These are phyloP conservation scores for Alternaria dauci DNA, from an alignment of 2,329 filamentous ascomycete genomes.

Conservation along the genomic window DNA sequence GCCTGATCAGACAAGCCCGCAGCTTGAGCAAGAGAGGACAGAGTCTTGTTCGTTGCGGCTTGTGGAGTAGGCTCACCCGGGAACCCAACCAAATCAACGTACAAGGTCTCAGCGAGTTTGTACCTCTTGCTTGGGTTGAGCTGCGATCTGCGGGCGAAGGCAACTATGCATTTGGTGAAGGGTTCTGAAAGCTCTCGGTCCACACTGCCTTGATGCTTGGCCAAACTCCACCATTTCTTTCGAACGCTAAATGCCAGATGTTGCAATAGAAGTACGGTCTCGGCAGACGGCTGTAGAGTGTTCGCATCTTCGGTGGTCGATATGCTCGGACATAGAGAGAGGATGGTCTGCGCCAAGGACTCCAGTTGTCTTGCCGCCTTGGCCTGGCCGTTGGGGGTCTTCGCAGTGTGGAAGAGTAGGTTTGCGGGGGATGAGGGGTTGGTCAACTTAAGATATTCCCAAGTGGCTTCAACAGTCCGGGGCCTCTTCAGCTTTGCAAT, in stretches of 20 bases:
- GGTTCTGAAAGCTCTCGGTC: slow-evolving; percentile 73
- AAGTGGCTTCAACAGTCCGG: slow-evolving; percentile 64
- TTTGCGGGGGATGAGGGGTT: slow-evolving; percentile 66
- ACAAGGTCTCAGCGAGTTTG: slow-evolving; percentile 46
- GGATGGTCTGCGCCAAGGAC: slow-evolving; percentile 68
- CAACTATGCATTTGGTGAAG: slow-evolving; percentile 68
- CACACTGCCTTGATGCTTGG: slow-evolving; percentile 65
- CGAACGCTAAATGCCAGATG: slow-evolving; percentile 68
- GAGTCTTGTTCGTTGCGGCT: slow-evolving; percentile 23
- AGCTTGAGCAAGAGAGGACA: slow-evolving; percentile 47
- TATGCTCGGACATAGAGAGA: slow-evolving; percentile 73
- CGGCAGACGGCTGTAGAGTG: slow-evolving; percentile 65
- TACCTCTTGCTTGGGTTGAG: slow-evolving; percentile 51
- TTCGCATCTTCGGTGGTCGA: slow-evolving; percentile 70
- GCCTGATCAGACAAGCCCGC: slow-evolving; percentile 46
- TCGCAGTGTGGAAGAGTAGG: slow-evolving; percentile 62
- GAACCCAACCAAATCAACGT: slow-evolving; percentile 30
- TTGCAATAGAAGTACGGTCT: slow-evolving; percentile 69
- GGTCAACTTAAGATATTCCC: slow-evolving; percentile 64
- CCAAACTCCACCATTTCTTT: slow-evolving; percentile 71
- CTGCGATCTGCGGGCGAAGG: slow-evolving; percentile 65
- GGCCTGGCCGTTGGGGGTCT: slow-evolving; percentile 56
- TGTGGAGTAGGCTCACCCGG: neutral
- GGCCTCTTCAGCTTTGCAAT: slow-evolving; percentile 69
- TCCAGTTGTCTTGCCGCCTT: slow-evolving; percentile 74